Evolutionary conservation across 257 asterid species (phyloP).

Genomic region (Asclepias syriaca): DNA sequence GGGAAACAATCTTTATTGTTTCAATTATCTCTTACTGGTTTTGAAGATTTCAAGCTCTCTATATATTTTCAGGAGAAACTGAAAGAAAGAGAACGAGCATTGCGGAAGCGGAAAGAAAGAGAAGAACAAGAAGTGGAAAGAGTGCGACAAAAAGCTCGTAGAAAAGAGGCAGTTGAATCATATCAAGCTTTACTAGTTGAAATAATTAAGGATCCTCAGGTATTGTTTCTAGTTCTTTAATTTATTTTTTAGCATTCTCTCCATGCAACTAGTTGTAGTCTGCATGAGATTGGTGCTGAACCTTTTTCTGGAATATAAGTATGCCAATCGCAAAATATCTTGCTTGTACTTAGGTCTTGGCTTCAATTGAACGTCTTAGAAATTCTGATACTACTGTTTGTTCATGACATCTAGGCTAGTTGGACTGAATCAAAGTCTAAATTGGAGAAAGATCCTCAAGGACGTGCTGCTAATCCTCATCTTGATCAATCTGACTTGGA

Average conservation of each 20-base stretch:
- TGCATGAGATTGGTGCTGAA: neutral
- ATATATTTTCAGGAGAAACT: constrained; percentile 58
- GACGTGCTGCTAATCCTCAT: constrained; percentile 78
- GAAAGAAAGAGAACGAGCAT: constrained; percentile 84
- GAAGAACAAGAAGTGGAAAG: constrained; percentile 99
- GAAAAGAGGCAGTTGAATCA: constrained; percentile 90
- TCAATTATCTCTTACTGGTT: neutral
- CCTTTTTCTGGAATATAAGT: neutral
- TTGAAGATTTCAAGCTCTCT: neutral
- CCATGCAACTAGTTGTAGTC: neutral
- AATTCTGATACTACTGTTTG: constrained; percentile 5
- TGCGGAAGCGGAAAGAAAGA: constrained; percentile 92
- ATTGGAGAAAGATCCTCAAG: constrained; percentile 97
- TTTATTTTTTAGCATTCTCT: constrained; percentile 2
- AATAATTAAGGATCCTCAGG: constrained; percentile 95
- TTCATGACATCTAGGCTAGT: constrained; percentile 54
- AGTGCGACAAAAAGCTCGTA: constrained; percentile 84
- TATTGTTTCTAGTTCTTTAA: constrained; percentile 19
- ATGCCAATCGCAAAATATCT: neutral
- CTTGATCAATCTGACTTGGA: constrained; percentile 83
- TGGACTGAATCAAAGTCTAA: constrained; percentile 90
- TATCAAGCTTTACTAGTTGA: constrained; percentile 93
- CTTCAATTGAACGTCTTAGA: constrained; percentile 3
- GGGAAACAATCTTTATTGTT: neutral
- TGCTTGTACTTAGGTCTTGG: neutral